Evolutionary conservation across 2,329 filamentous ascomycete genomes (phyloP), one percentile per base, ranked within the genome.

Genomic region (Scytalidium sp.): DNA sequence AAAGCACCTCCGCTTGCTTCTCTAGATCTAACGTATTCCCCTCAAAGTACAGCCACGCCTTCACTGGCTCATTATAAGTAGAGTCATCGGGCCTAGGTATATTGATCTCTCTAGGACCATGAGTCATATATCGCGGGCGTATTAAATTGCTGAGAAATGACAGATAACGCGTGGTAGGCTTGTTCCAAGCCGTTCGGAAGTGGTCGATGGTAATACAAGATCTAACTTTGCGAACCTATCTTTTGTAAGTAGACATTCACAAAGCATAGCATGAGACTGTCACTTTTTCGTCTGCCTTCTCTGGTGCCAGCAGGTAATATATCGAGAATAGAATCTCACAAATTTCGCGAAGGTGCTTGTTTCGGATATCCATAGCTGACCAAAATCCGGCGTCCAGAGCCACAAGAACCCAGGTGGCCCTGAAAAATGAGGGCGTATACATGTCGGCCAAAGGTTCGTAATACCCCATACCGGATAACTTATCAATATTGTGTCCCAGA

Each of bases 201-300:
- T 97, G 92, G 32, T 97, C 90, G 7, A 97, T 82, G 0, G 90
- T 96, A 60, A 97, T 71, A 50, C 85, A 87, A 15, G 84, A 88
- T 49, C 92, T 78, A 11, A 97, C 87, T 67, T 92, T 92, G 53
- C 91, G 25, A 29, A 29, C 25, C 7, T 29, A 13, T 13, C 25
- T 29, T 29, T 13, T 13, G 25, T 29, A 8, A 29, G 13, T 13
- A 13, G 7, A 13, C 8, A 8, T 8, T 29, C 7, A 29, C 8
- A 29, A 29, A 29, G 25, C 7, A 29, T 8, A 29, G 7, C 13
- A 29, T 7, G 8, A 13, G 13, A 7, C 25, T 29, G 25, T 81
- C n/a, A 96, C 91, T 71, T 96, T 96, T 68, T 97, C 93, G 64
- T 97, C 93, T 10, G 93, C 92, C 63, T 88, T 85, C 67, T 97